Evolutionary conservation across 2,329 filamentous ascomycete species (phyloP), one percentile per base, ranked within the genome.

Genomic region (Trichoderma hamatum): DNA sequence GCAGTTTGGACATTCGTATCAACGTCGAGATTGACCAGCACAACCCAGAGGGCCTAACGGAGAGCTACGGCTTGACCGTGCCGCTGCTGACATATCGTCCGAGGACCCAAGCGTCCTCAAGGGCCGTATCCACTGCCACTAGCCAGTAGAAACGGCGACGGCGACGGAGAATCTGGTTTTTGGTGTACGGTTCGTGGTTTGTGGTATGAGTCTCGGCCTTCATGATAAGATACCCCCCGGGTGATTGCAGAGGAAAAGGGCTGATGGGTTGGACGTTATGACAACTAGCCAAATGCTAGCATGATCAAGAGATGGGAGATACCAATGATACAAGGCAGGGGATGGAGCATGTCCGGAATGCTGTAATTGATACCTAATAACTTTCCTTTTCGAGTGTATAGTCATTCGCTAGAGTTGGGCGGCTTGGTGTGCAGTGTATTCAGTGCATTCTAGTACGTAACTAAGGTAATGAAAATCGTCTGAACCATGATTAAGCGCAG

Each of bases 1-100:
- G 86, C 74, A 82, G 87, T 11, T 85, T 99, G 5, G 93, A 97
- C 74, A 89, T 98, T 61, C 90, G 89, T 67, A 88, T 99, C 74
- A 91, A 94, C 69, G 90, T 97, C 72, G 96, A 99, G 80, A 89
- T 95, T 71, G 89, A 94, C 77, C 92, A 97, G 76, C 89, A 91
- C 74, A 89, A 98, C 77, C 88, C 89, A 2, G 84, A 92, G 43
- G 96, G 96, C 46, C 88, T 87, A 72, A 98, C 96, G 0, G 85
- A 90, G 71, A 88, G 89, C 16, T 99, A 99, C 76, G 91, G 94
- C 11, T 82, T 99, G 59, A 90, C 93, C 2, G 89, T 99, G n/a
- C 96, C 96, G 14, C 82, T 86, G 30, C 83, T 97, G 52, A 71
- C 82, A 77, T 82, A 80, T 43, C 65, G 69, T 1, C 69, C 72